Evolutionary conservation across 75 land plant species (phyloP), one percentile per base, ranked within the genome.

Genomic region (Cunninghamia lanceolata): DNA sequence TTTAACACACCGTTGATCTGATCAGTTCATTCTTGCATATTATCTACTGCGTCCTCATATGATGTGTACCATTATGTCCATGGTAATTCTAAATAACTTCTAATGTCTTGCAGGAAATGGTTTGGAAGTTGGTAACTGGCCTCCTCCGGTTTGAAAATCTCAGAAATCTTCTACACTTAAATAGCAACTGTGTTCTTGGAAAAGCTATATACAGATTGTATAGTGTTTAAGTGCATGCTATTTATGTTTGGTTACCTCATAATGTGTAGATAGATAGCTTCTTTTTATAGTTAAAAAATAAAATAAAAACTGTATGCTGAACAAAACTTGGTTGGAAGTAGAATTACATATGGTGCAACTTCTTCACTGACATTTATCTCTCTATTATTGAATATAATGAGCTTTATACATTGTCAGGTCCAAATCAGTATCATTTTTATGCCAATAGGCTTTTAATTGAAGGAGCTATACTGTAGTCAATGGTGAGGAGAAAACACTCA

Each of bases 81-180:
- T 21, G 4, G 63, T 56, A 19, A 56, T 19, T 56, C 19, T 4
- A 25, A 28, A 21, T 4, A 25, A 1, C 28, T 28, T 7, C 25
- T 63, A n/a, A 25, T 63, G 68, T 63, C 68, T 63, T 73, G 36
- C 75, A 73, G 38, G 75, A 34, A 73, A 73, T 73, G 75, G 75
- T 10, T 73, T 73, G 36, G 75, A 73, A 73, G 36, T 34, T 73
- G 75, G 75, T 32, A 73, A 34, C 16, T 34, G 75, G 75, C 14
- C 75, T 73, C 0, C 34, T 13, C 75, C 38, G 0, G 16, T 32
- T 73, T 73, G 75, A 73, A 10, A 73, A 73, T 73, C 9, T 66
- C 9, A n/a, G 0, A 66, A 66, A 66, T n/a, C 0, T 66, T 66
- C 30, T 66, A 66, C 30, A 28, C 70, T 53, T 53, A 53, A 3